Percentiles rank a stretch among this genome's conserved stretches.
Conservation (phyloP, 2,329 filamentous ascomycete species). For the Cercospora zeae-maydis region DNA sequence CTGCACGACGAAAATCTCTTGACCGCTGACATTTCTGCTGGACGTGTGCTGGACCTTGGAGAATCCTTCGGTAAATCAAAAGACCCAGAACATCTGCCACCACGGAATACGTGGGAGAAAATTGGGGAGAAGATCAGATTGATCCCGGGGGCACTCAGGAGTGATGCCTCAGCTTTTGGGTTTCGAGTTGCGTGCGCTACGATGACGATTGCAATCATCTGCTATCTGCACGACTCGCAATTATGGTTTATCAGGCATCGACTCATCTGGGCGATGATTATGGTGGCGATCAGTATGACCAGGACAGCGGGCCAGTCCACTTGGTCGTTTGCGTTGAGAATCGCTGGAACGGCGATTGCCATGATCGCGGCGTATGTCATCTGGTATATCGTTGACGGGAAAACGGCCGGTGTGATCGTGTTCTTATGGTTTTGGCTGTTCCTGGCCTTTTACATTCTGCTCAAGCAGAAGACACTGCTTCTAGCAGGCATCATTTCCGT, state of each 20-base stretch:
- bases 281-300: constrained; percentile 66
- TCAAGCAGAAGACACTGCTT: constrained; percentile 64
- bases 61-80: constrained; percentile 59
- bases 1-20: constrained; percentile 54
- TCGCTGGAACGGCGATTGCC: constrained; percentile 61
- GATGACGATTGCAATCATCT: constrained; percentile 66
- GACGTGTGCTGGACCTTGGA: constrained; percentile 61
- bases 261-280: constrained; percentile 74
- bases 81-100: constrained; percentile 71
- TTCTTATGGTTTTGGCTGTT: constrained; percentile 64
- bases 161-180: constrained; percentile 64
- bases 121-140: constrained; percentile 59
- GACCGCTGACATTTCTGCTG: constrained; percentile 54
- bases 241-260: constrained; percentile 65
- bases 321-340: constrained; percentile 63
- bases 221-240: constrained; percentile 61
- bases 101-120: constrained; percentile 56
- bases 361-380: constrained; percentile 62
- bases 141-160: constrained; percentile 59
- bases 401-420: constrained; percentile 62
- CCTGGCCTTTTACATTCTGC: constrained; percentile 63
- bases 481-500: constrained; percentile 58
- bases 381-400: constrained; percentile 70
- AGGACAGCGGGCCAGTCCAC: constrained; percentile 66
- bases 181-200: constrained; percentile 69